Conservation (phyloP, 1,284 basidiomycete species). For the Cerioporus squamosus region DNA sequence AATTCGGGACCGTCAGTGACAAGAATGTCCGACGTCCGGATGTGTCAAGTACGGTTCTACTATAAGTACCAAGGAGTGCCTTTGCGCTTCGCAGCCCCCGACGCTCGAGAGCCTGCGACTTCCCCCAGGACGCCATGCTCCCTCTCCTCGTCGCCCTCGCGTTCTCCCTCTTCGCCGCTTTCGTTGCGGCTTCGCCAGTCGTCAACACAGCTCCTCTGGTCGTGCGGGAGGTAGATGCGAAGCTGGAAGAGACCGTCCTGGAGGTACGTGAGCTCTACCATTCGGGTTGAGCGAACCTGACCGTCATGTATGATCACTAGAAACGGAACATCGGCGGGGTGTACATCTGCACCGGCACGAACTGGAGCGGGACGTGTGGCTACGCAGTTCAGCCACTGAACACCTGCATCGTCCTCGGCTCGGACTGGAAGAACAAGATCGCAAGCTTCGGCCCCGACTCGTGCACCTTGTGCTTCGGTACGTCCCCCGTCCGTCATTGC, state of each 20-base stretch:
- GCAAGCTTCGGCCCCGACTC: constrained; percentile 8
- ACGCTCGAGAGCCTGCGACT: too few relatives aligned
- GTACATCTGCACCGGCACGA: constrained; percentile 16
- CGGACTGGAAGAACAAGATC: constrained; percentile 1
- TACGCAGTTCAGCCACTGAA: constrained; percentile 2
- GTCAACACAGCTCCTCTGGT: not conserved
- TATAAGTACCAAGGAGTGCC: too few relatives aligned
- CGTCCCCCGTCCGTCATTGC: not conserved
- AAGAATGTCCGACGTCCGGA: too few relatives aligned
- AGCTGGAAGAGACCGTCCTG: not conserved
- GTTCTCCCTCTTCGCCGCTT: not conserved
- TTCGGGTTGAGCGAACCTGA: not conserved
- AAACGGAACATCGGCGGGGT: constrained; percentile 2
- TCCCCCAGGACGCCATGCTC: too few relatives aligned
- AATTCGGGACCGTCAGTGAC: too few relatives aligned
- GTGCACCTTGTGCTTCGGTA: constrained; percentile 1
- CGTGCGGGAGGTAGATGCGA: not conserved
- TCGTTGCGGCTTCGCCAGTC: not conserved
- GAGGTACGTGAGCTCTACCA: not conserved
- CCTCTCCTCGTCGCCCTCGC: not conserved
- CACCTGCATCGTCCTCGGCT: constrained; percentile 6
- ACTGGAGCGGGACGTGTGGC: constrained; percentile 15
- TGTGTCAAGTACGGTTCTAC: too few relatives aligned
- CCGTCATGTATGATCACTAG: not conserved
- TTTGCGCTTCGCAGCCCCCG: too few relatives aligned